Evolutionary conservation across 2,329 filamentous ascomycete species (phyloP).

Genomic region (Alternaria dauci): DNA sequence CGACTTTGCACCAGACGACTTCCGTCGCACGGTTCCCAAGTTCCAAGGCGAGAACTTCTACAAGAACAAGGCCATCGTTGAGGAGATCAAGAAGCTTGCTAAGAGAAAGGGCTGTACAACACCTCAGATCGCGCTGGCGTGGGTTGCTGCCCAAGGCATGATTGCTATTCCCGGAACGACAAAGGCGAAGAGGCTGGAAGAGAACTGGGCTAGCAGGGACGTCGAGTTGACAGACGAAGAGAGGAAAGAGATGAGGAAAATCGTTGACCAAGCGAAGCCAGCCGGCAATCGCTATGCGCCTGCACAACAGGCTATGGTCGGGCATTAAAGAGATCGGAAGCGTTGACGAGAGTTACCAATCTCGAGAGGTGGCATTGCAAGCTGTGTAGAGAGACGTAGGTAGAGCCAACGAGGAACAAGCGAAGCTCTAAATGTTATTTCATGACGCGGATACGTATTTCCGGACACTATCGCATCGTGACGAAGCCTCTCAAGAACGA

Average conservation of each 20-base stretch:
- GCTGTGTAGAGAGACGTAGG: neutral
- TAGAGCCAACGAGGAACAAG: neutral
- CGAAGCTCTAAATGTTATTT: neutral
- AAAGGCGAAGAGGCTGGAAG: slow-evolving; percentile 26
- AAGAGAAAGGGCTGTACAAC: slow-evolving; percentile 61
- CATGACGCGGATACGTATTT: neutral
- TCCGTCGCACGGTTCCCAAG: slow-evolving; percentile 48
- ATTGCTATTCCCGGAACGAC: slow-evolving; percentile 65
- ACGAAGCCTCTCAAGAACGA: neutral
- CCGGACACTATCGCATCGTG: neutral
- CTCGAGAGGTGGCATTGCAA: neutral
- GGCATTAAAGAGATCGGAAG: slow-evolving; percentile 16
- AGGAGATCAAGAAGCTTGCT: slow-evolving; percentile 37
- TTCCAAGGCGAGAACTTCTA: slow-evolving; percentile 52
- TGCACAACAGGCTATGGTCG: slow-evolving; percentile 21
- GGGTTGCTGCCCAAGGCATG: slow-evolving; percentile 46
- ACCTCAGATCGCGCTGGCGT: slow-evolving; percentile 61
- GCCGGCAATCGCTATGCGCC: slow-evolving; percentile 46
- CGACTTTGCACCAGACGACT: slow-evolving; percentile 53
- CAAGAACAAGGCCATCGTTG: slow-evolving; percentile 42
- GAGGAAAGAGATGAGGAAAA: slow-evolving; percentile 29
- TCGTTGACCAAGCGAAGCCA: slow-evolving; percentile 52
- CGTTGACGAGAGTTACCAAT: neutral
- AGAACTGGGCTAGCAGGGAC: slow-evolving; percentile 32
- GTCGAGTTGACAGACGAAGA: slow-evolving; percentile 34